Evolutionary conservation across 2,329 filamentous ascomycete species (phyloP), one percentile per base, ranked within the genome.

Genomic region (Aspergillus quadrilineatus): DNA sequence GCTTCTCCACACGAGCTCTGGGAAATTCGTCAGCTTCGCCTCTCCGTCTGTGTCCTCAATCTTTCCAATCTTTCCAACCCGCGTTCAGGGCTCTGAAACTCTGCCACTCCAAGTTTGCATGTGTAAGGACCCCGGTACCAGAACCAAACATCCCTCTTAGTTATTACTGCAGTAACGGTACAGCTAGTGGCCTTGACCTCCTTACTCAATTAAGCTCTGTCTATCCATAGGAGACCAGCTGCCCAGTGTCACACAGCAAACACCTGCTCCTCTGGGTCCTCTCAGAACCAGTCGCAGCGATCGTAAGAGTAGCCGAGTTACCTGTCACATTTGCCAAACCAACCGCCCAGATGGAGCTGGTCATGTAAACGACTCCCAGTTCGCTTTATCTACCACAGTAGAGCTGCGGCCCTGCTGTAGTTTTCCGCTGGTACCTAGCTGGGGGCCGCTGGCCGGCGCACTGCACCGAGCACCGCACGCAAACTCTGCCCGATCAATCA

Each of bases 1-100:
- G 32, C 32, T 53, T 39, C 50, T 47, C 50, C 50, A 53, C 50
- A 53, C 36, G 43, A 53, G 50, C 50, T 53, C 43, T 29, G 22
- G 22, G 22, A 30, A 47, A 53, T 53, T 53, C 50, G 50, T 53
- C 50, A 53, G 50, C 50, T 14, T 36, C 34, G 37, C 28, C 39
- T 12, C 30, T 34, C 39, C 17, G 14, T 50, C 39, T 52, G 39
- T 41, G 37, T 14, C 36, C n/a, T 17, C 22, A 22, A 22, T 22
- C 22, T 22, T 22, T 22, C 22, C 22, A 22, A 22, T 22, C 22
- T 36, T 22, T 30, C 34, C 34, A 44, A 30, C 29, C 37, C 26
- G 32, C 14, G 32, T 47, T 45, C 34, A 47, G 43, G 50, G 43
- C 50, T 46, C 26, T n/a, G 50, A 37, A 39, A 37, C 32, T 53